These are phyloP conservation scores for Leccinum fallax DNA, from an alignment of 1,284 basidiomycete species.

Conservation along the genomic window DNA sequence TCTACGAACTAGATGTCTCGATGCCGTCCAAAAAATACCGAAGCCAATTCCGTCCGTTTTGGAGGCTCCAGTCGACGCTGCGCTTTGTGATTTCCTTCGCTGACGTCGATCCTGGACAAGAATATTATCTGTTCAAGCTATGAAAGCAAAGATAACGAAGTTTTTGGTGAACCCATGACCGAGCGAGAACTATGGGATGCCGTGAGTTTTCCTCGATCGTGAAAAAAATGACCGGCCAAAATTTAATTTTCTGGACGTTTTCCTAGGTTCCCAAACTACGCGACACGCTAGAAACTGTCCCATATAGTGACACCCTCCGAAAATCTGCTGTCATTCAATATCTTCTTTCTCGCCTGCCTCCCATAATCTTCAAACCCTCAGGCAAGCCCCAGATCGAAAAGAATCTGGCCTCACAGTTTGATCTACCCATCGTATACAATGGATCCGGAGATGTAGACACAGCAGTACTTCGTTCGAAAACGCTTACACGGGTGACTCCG, in stretches of 20 bases:
- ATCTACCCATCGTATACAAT: slow-evolving; percentile 20
- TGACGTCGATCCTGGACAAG: slow-evolving; percentile 27
- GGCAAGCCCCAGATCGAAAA: slow-evolving; percentile 1
- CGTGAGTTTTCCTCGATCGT: slow-evolving; percentile 34
- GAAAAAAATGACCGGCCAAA: background rate
- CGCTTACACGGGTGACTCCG: slow-evolving; percentile 60
- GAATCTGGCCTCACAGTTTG: background rate
- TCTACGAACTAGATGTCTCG: slow-evolving; percentile 52
- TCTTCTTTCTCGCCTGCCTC: slow-evolving; percentile 22
- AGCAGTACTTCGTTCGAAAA: slow-evolving; percentile 46
- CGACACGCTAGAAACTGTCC: slow-evolving; percentile 25
- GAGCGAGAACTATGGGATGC: slow-evolving; percentile 44
- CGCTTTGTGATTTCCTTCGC: slow-evolving; percentile 50
- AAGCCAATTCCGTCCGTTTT: slow-evolving; percentile 49
- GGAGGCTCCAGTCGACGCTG: slow-evolving; percentile 48
- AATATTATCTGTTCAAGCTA: slow-evolving; percentile 41
- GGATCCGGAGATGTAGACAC: slow-evolving; percentile 49
- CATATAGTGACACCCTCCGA: slow-evolving; percentile 21
- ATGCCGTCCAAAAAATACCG: slow-evolving; percentile 49
- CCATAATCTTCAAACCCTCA: slow-evolving; percentile 17
- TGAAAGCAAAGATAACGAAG: slow-evolving; percentile 36
- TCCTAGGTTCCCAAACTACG: slow-evolving; percentile 38
- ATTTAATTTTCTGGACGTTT: background rate
- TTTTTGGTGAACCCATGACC: slow-evolving; percentile 40
- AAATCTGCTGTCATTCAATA: slow-evolving; percentile 23